These are phyloP conservation scores for Sporothrix protearum DNA, from an alignment of 2,329 filamentous ascomycete genomes.

Conservation along the genomic window DNA sequence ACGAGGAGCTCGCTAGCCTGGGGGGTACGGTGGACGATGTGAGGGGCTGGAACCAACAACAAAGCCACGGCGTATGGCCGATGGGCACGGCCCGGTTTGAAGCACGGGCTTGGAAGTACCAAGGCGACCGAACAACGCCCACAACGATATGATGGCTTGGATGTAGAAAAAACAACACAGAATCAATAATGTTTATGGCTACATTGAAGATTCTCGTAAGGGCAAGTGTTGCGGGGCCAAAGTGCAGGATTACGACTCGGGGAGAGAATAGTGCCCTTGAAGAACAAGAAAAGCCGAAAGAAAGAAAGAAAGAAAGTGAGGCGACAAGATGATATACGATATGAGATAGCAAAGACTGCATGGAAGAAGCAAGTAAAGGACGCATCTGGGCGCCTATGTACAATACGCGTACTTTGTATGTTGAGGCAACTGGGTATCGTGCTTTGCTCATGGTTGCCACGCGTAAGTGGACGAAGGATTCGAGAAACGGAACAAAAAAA, in stretches of 20 bases:
- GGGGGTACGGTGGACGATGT: background rate
- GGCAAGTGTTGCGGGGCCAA: background rate
- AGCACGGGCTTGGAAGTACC: background rate
- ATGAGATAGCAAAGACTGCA: background rate
- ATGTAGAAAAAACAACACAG: background rate
- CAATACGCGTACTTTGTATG: background rate
- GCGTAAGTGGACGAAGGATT: background rate
- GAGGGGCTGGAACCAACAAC: background rate
- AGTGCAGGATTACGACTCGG: background rate
- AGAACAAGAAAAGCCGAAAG: background rate
- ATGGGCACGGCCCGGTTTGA: background rate
- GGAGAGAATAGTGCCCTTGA: background rate
- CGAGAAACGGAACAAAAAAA: background rate
- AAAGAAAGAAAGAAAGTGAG: background rate
- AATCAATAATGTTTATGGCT: background rate
- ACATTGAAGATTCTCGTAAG: background rate
- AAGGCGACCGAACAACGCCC: background rate
- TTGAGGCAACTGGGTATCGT: no score
- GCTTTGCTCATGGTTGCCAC: background rate
- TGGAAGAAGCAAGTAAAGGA: background rate
- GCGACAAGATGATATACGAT: background rate
- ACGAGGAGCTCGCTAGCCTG: constrained; percentile 6
- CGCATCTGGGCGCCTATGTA: background rate
- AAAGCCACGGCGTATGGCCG: background rate
- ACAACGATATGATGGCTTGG: background rate